Conservation (phyloP, 192 early-diverging fungal genomes). For the Linnemannia elongata region DNA sequence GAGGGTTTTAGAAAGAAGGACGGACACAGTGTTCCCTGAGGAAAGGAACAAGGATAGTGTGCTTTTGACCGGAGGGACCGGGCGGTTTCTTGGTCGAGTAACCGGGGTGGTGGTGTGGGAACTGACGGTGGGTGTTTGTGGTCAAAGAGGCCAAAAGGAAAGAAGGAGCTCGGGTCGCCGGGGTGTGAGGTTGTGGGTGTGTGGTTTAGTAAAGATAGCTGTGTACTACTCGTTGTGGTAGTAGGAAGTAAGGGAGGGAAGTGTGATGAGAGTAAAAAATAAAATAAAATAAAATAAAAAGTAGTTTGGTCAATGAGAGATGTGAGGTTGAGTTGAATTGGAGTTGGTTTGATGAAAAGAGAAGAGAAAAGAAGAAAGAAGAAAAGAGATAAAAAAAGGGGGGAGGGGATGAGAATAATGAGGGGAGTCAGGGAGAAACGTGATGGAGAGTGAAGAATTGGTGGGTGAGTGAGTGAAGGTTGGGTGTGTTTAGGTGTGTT, state of each 20-base stretch:
- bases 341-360: slow-evolving; percentile 5
- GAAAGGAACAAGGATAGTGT: slow-evolving; percentile 7
- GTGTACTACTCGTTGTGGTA: slow-evolving; percentile 3
- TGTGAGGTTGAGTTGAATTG: background rate
- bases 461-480: background rate
- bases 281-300: background rate
- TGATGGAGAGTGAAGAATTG: background rate
- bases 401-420: background rate
- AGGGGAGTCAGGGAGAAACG: background rate
- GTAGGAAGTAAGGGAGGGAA: background rate
- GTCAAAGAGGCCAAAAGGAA: background rate
- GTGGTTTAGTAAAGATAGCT: background rate
- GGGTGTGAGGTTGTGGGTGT: background rate
- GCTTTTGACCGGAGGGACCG: background rate
- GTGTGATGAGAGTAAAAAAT: background rate
- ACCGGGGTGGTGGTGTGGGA: background rate
- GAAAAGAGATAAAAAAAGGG: background rate
- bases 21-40: background rate
- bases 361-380: background rate
- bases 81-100: background rate
- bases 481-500: background rate
- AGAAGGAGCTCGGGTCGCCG: background rate
- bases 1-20: background rate
- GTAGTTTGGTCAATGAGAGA: no score
- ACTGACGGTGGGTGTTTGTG: background rate